Evolutionary conservation across 2,329 filamentous ascomycete species (phyloP).

Genomic region (Cercospora sesami): DNA sequence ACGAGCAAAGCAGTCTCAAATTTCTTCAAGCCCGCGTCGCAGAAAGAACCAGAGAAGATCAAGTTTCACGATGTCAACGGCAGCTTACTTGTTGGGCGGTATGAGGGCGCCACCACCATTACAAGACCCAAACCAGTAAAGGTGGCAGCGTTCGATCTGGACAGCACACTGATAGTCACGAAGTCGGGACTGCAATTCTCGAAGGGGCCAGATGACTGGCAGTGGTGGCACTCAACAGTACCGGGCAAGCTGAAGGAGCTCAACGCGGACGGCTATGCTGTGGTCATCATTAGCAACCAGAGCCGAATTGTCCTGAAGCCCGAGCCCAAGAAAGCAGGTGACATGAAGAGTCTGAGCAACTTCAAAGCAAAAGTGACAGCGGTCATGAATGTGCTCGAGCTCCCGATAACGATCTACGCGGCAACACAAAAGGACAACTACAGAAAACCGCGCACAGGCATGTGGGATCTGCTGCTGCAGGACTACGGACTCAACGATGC

Average conservation of each 20-base stretch:
- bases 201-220: constrained; percentile 75
- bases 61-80: constrained; percentile 67
- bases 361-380: constrained; percentile 79
- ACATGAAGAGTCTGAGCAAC: constrained; percentile 67
- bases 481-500: constrained; percentile 52
- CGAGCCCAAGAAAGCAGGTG: constrained; percentile 62
- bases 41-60: constrained; percentile 77
- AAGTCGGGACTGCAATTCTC: constrained; percentile 78
- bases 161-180: constrained; percentile 82
- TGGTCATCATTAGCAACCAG: constrained; percentile 88
- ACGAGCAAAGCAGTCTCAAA: constrained; percentile 68
- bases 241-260: constrained; percentile 67
- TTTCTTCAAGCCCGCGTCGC: constrained; percentile 84
- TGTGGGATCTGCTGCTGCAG: constrained; percentile 72
- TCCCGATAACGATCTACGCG: constrained; percentile 80
- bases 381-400: constrained; percentile 68
- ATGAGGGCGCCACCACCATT: constrained; percentile 42
- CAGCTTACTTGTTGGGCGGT: constrained; percentile 75
- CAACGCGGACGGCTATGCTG: constrained; percentile 69
- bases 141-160: constrained; percentile 73
- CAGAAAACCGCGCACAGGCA: constrained; percentile 82
- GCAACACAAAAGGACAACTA: constrained; percentile 80
- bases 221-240: constrained; percentile 82
- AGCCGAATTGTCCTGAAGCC: constrained; percentile 74
- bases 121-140: constrained; percentile 49